Percentiles rank a stretch among this genome's conserved stretches.
Evolutionary conservation across 2,329 filamentous ascomycete species (phyloP).

Genomic region (Coniochaeta prunicola): DNA sequence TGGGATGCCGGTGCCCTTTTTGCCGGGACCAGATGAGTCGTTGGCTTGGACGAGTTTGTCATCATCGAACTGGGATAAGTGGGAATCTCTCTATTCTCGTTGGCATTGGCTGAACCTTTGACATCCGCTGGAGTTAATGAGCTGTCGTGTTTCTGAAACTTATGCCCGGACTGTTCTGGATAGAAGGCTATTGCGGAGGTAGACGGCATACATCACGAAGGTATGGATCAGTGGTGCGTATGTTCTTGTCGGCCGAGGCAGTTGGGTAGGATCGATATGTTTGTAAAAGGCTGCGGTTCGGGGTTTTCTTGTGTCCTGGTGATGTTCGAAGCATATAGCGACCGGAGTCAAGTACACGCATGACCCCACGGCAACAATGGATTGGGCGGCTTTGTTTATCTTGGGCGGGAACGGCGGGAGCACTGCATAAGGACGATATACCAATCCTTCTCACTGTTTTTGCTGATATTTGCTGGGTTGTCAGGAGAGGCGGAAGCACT

Average conservation of each 20-base stretch:
- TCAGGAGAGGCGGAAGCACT: background rate
- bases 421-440: background rate
- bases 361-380: background rate
- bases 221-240: background rate
- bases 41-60: background rate
- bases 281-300: background rate
- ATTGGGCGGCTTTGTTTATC: background rate
- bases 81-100: background rate
- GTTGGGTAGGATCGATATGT: background rate
- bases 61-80: no score
- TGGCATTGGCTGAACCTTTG: background rate
- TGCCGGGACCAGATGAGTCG: background rate
- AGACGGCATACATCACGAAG: background rate
- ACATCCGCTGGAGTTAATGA: background rate
- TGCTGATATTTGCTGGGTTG: background rate
- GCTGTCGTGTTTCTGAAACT: background rate
- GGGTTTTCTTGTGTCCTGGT: background rate
- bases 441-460: background rate
- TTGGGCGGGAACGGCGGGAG: background rate
- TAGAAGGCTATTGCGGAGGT: background rate
- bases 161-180: background rate
- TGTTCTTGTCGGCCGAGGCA: background rate
- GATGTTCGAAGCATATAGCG: background rate
- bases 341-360: background rate
- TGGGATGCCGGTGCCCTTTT: background rate